phyloP scores from a whole-genome alignment of 345 rosid species.

The Citrus reticulata region DNA sequence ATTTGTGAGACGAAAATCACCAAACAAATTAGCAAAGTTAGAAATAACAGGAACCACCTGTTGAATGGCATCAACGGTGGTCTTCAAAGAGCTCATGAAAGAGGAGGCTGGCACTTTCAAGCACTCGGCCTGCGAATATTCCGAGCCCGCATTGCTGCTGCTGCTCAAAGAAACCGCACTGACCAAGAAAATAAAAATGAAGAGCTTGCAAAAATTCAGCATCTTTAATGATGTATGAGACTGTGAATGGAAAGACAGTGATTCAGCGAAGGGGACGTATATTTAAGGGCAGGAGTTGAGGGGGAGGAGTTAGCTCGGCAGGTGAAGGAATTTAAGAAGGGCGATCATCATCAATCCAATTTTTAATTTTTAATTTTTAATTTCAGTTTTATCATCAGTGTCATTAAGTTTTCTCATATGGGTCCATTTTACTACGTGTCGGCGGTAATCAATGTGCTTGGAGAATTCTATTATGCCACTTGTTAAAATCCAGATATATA shows the following conservation, averaged over 20 bases:
- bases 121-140: conserved; percentile 18
- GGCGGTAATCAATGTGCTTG: background rate
- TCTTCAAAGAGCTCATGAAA: conserved; percentile 40
- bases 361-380: no score
- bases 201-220: background rate
- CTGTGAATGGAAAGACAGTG: background rate
- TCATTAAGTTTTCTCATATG: background rate
- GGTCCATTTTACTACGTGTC: conserved; percentile 2
- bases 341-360: background rate
- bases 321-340: conserved; percentile 7
- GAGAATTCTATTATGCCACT: background rate
- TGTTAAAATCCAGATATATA: background rate
- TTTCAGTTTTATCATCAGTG: background rate
- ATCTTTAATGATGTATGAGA: background rate
- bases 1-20: conserved; percentile 38
- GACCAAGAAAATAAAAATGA: background rate
- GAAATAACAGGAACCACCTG: conserved; percentile 36
- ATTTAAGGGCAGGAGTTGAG: background rate
- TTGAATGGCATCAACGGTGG: conserved; percentile 29
- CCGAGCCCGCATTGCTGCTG: background rate
- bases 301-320: background rate
- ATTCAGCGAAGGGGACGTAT: background rate
- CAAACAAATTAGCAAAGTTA: conserved; percentile 26
- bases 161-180: background rate
- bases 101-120: conserved; percentile 39